Conservation (phyloP, 1,284 basidiomycete genomes). For the Ustilago nuda region DNA sequence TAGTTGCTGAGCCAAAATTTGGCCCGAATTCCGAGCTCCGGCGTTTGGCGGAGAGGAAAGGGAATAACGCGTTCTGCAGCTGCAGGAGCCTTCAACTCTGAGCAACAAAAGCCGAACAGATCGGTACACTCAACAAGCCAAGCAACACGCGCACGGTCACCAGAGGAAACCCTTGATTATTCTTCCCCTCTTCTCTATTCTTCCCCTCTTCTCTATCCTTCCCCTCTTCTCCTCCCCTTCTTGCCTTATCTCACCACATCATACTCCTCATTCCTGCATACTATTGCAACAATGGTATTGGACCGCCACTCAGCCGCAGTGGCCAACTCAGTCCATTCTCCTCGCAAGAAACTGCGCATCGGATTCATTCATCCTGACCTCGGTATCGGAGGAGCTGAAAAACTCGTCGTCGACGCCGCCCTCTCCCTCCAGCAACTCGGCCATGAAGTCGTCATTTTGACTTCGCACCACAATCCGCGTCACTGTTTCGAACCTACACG, state of each 20-base stretch:
- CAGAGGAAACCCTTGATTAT: neutral
- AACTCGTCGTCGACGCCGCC: slow-evolving; percentile 95
- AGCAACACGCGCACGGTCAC: neutral
- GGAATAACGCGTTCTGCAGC: slow-evolving; percentile 6
- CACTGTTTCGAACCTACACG: slow-evolving; percentile 66
- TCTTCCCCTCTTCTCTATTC: neutral
- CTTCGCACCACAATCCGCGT: slow-evolving; percentile 86
- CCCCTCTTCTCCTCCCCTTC: neutral
- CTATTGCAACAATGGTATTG: slow-evolving; percentile 18
- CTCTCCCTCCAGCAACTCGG: slow-evolving; percentile 85
- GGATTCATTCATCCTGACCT: slow-evolving; percentile 95
- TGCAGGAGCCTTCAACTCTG: neutral
- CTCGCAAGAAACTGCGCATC: slow-evolving; percentile 71
- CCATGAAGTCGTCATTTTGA: slow-evolving; percentile 91
- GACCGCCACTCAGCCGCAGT: slow-evolving; percentile 48
- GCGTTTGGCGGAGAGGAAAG: slow-evolving; percentile 19
- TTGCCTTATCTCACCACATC: neutral
- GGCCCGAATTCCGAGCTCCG: slow-evolving; percentile 22
- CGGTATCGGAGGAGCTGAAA: slow-evolving; percentile 96
- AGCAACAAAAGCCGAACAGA: neutral
- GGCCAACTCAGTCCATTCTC: slow-evolving; percentile 49
- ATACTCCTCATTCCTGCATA: neutral
- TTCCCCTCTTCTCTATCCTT: neutral
- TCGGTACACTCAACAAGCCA: neutral
- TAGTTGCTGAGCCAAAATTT: slow-evolving; percentile 22